Percentiles rank a stretch among this genome's conserved stretches.
phyloP scores from a whole-genome alignment of 2,329 filamentous ascomycete genomes.

The Hymenoscyphus repandus region DNA sequence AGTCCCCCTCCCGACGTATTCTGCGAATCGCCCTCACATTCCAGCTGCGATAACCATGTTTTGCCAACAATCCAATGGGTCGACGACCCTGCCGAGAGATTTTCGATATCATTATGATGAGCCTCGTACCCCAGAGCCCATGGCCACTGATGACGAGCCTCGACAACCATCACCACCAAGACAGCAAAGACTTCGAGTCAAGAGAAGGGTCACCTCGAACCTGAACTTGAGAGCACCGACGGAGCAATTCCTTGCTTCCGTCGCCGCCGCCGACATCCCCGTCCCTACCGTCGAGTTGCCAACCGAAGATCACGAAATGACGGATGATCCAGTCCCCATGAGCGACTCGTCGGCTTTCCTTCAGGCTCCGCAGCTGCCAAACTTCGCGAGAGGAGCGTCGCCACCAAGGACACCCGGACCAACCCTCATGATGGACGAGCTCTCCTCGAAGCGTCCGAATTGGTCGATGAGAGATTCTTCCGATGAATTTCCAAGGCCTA shows the following conservation, averaged over 20 bases:
- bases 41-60: conserved; percentile 21
- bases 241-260: conserved; percentile 61
- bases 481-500: conserved; percentile 23
- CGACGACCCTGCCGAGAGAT: conserved; percentile 28
- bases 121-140: conserved; percentile 29
- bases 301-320: conserved; percentile 22
- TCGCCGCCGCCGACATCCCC: conserved; percentile 58
- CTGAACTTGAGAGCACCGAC: conserved; percentile 46
- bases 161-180: conserved; percentile 27
- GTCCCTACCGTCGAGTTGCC: conserved; percentile 61
- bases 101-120: conserved; percentile 27
- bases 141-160: conserved; percentile 11
- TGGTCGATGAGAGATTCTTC: conserved; percentile 24
- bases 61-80: conserved; percentile 25
- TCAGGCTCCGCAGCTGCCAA: conserved; percentile 20
- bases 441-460: conserved; percentile 19
- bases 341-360: conserved; percentile 14
- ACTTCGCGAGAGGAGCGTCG: conserved; percentile 29
- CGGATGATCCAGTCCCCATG: conserved; percentile 16
- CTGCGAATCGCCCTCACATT: conserved; percentile 13
- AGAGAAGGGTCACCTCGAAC: conserved; percentile 26
- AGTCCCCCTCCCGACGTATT: conserved; percentile 4
- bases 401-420: conserved; percentile 57
- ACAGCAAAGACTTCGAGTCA: conserved; percentile 26
- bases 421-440: conserved; percentile 13